Base-by-base conservation (phyloP, 805 yeast species). In the Sugiyamaella qingdaonensis region DNA sequence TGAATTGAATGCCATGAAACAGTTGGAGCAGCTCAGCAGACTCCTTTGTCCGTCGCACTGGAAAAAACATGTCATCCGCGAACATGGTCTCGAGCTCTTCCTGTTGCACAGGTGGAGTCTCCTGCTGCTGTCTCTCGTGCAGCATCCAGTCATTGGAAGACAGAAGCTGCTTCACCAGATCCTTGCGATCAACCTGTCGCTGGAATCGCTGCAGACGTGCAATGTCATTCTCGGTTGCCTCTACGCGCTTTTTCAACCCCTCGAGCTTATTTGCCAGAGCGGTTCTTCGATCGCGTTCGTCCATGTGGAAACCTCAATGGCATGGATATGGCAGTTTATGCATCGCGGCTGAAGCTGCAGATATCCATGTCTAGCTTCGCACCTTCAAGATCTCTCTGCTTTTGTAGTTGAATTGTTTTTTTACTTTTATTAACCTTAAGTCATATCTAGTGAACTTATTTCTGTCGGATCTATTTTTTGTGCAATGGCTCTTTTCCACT, bases 21-120 rank as follows among this genome's bases (percentile, higher is more conserved):
- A 53, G n/a, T 14, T 27, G 33, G 2, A 48, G 27, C 27, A 53
- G 31, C 14, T 16, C 33, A 10, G 33, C 13, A 8, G 58, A 46
- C 16, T 41, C 48, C 11, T 31, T 35, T 34, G 29, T 10, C 51
- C 53, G 21, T 46, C 43, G 33, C 56, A 55, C 34, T 9, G 58
- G 58, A 14, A 41, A 41, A 24, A 44, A 54, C 18, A 37, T 16
- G n/a, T 53, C 46, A n/a, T 51, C 50, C 10, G 27, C 18, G 7
- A 48, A 29, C 21, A 14, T 18, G 9, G 19, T 46, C n/a, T 44
- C 29, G 8, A 16, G 35, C 16, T 34, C 37, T 10, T 49, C 52
- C 34, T 14, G 42, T n/a, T 31, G 24, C 41, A 24, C 19, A 21
- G 45, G 41, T 14, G 45, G 42, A 19, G 43, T 42, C 19, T 51